Conservation (phyloP, 2,329 filamentous ascomycete genomes). For the Neophaeococcomyces aloes region DNA sequence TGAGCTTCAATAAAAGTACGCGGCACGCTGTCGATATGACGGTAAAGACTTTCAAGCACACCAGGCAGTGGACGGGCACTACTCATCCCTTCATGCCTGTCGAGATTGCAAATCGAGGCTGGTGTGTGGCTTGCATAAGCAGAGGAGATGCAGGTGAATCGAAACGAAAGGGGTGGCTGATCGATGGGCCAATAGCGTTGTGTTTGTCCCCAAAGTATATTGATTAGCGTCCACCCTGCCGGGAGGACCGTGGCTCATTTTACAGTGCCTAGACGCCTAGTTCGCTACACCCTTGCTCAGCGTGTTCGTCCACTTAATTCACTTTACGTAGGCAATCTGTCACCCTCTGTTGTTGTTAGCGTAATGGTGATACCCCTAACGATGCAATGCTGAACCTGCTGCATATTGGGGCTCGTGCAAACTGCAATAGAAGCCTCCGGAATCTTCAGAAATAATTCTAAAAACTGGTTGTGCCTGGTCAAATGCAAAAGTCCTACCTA, state of each 20-base stretch:
- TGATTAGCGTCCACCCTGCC: not conserved
- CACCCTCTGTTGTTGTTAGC: not conserved
- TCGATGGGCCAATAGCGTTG: not conserved
- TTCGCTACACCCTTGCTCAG: not conserved
- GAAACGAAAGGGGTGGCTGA: not conserved
- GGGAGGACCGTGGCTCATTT: not conserved
- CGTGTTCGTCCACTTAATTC: not conserved
- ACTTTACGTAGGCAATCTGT: constrained; percentile 1
- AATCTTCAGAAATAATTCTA: not conserved
- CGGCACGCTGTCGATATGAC: no score
- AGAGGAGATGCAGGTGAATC: not conserved
- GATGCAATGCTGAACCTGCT: not conserved
- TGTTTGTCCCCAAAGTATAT: not conserved
- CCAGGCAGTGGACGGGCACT: not conserved
- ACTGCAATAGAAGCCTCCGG: not conserved
- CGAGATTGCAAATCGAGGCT: constrained; percentile 3
- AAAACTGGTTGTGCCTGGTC: not conserved
- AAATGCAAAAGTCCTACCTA: not conserved
- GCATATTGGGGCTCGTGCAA: not conserved
- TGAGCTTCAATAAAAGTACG: no score
- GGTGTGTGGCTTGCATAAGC: not conserved
- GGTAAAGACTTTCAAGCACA: not conserved
- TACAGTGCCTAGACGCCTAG: constrained; percentile 2
- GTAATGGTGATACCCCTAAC: constrained; percentile 2
- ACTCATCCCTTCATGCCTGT: not conserved